phyloP scores from a whole-genome alignment of 2,329 filamentous ascomycete genomes.

The Apiospora aurea region DNA sequence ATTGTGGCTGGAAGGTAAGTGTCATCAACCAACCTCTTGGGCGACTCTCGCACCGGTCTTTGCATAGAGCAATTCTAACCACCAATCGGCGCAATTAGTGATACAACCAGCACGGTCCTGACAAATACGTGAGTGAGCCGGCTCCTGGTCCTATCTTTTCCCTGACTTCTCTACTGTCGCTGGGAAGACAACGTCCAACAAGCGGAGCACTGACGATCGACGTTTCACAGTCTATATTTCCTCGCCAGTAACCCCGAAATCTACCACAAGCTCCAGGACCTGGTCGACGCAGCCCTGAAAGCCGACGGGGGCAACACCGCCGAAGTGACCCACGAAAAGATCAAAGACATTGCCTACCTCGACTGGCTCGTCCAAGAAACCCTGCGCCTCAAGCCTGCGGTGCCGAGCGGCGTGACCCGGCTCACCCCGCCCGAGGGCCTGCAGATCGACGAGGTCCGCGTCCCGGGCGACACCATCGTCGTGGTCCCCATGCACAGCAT shows the following conservation, averaged over 20 bases:
- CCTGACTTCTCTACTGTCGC: neutral
- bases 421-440: constrained; percentile 46
- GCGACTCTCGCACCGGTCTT: constrained; percentile 20
- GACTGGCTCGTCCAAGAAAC: constrained; percentile 42
- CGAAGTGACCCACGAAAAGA: constrained; percentile 41
- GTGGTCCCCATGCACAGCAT: constrained; percentile 36
- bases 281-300: constrained; percentile 42
- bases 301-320: constrained; percentile 33
- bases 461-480: constrained; percentile 42
- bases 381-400: constrained; percentile 45
- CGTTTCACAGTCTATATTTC: constrained; percentile 36
- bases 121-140: neutral
- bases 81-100: neutral
- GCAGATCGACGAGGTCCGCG: constrained; percentile 40
- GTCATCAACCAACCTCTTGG: constrained; percentile 39
- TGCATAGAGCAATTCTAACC: neutral
- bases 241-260: constrained; percentile 42
- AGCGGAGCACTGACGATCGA: neutral
- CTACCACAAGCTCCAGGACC: constrained; percentile 39
- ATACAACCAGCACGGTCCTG: neutral
- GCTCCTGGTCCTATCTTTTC: too few species aligned
- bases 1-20: constrained; percentile 44
- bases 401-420: constrained; percentile 45
- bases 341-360: constrained; percentile 41
- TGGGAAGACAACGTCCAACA: neutral